Base-by-base conservation (phyloP, 345 rosid species). In the Anastatica hierochuntica region DNA sequence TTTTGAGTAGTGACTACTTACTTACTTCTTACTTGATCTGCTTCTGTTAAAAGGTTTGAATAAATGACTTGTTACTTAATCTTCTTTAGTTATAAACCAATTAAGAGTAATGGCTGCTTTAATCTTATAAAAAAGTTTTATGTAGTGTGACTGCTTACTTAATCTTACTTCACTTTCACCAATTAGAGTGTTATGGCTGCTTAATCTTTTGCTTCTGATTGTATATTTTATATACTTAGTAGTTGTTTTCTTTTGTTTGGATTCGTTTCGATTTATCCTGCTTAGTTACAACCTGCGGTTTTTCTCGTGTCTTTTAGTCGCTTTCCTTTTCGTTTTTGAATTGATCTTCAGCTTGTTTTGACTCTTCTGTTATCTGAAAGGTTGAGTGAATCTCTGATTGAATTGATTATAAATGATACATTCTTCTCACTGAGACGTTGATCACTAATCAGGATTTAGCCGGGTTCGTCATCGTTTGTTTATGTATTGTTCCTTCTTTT, bases 311-410 rank as follows among this genome's bases (percentile, higher is more conserved):
- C 11, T 44, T 66, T 65, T 65, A 47, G 40, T 52, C 59, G 35
- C 11, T 57, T 65, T 66, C n/a, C 70, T 18, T 17, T 12, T 60
- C 47, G 56, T 46, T 47, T n/a, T 53, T 47, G 62, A n/a, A 12
- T 29, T 53, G 71, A 44, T 67, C 66, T n/a, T 46, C 52, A 31
- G 17, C 53, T 10, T 45, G 40, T 60, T 35, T 30, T 47, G 66
- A 60, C 70, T 58, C 66, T 67, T 67, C 57, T 60, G 16, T 17
- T 56, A 47, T 24, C 31, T 58, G 57, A 67, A 58, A 53, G 66
- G 71, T 33, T 59, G 60, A 1, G 54, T 30, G 43, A 17, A 35
- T 49, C 36, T 44, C 3, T 66, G 48, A 43, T 50, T 59, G 33
- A n/a, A 11, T 14, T 54, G 7, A 35, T 20, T 58, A 51, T 66